phyloP scores from a whole-genome alignment of 176 grass and related monocot genomes.

The Chrysopogon serrulatus region DNA sequence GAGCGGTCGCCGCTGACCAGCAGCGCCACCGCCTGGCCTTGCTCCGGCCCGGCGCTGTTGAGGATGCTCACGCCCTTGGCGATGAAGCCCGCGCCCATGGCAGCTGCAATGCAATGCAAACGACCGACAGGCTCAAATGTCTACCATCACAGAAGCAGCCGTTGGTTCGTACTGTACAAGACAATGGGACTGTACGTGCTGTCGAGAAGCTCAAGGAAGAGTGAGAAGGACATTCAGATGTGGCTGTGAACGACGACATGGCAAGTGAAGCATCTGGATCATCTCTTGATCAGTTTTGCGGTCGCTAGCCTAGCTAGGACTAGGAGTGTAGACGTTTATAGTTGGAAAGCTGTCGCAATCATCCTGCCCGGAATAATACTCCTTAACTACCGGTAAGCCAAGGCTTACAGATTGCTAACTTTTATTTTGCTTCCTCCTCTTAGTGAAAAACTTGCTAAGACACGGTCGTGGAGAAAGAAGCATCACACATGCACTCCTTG shows the following conservation, averaged over 20 bases:
- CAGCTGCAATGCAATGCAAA: slow-evolving; percentile 29
- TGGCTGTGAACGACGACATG: neutral
- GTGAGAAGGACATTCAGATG: neutral
- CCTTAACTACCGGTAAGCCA: too few species aligned
- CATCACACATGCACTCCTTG: neutral
- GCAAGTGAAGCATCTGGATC: slow-evolving; percentile 3
- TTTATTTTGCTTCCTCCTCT: too few species aligned
- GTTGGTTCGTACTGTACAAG: neutral
- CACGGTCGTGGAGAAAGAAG: too few species aligned
- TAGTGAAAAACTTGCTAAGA: too few species aligned
- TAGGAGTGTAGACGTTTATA: too few species aligned
- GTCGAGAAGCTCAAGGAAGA: neutral
- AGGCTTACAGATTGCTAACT: too few species aligned
- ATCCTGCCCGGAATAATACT: too few species aligned
- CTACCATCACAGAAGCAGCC: neutral
- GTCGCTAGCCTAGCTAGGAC: too few species aligned
- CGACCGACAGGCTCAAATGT: neutral
- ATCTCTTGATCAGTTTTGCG: too few species aligned
- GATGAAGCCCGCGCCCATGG: slow-evolving; percentile 65
- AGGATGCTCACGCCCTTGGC: slow-evolving; percentile 65
- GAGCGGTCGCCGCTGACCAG: slow-evolving; percentile 58
- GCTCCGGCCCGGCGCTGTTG: slow-evolving; percentile 53
- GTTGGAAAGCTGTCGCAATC: too few species aligned
- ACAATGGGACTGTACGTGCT: neutral
- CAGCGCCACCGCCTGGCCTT: slow-evolving; percentile 71